A percentile compares a stretch with the other conserved stretches of the same genome.
These are phyloP conservation scores for Acanthochlamys bracteata DNA, from an alignment of 106 monocot species.

Conservation along the genomic window DNA sequence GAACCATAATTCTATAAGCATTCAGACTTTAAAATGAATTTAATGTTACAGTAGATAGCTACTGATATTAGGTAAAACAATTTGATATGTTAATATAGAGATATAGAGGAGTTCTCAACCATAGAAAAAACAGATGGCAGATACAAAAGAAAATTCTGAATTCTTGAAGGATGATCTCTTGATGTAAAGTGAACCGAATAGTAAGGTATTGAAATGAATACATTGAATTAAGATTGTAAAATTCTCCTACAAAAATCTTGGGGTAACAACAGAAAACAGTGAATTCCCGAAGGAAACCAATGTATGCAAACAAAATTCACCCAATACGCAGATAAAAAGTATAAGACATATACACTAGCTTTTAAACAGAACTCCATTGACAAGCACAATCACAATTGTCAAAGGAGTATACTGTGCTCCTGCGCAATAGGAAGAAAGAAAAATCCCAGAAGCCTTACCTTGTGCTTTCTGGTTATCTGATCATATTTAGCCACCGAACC, in stretches of 20 bases:
- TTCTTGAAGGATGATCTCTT: too few species aligned
- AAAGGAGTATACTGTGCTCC: slow-evolving; percentile 45
- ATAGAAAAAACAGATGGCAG: too few species aligned
- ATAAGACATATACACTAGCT: not conserved
- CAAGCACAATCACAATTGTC: not conserved
- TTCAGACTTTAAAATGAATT: not conserved
- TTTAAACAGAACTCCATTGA: not conserved
- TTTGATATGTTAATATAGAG: too few species aligned
- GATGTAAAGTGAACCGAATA: too few species aligned
- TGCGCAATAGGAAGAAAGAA: too few species aligned
- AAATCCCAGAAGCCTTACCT: too few species aligned
- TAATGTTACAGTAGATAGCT: not conserved
- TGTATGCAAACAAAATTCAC: not conserved
- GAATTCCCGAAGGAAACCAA: not conserved
- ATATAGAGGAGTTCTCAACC: too few species aligned
- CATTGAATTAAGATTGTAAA: not conserved
- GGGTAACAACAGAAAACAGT: not conserved
- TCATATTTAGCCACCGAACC: slow-evolving; percentile 52
- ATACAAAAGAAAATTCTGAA: too few species aligned
- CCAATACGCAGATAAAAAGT: not conserved
- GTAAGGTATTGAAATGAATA: too few species aligned
- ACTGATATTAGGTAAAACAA: too few species aligned
- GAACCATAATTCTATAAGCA: not conserved
- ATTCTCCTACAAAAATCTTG: not conserved
- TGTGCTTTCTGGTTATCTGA: slow-evolving; percentile 17